A percentile compares a stretch with the other conserved stretches of the same genome.
These are phyloP conservation scores for Phytophthora macrochlamydospora DNA, from an alignment of 352 stramenopile genomes.

Conservation along the genomic window DNA sequence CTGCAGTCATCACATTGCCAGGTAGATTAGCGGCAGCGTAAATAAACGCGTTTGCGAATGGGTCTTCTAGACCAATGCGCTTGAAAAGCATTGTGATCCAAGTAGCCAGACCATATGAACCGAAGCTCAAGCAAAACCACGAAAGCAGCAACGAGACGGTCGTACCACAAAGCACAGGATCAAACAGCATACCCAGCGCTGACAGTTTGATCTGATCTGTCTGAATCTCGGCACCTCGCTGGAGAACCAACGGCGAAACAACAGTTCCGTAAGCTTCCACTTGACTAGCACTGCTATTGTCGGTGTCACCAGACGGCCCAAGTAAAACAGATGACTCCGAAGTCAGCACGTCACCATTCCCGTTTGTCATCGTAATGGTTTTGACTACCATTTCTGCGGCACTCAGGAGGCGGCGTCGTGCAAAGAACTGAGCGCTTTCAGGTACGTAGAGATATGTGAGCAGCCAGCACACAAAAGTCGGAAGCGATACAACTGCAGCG, in stretches of 20 bases:
- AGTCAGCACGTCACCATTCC: constrained; percentile 1
- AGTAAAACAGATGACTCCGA: constrained; percentile 21
- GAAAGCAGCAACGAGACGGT: constrained; percentile 67
- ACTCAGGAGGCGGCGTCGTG: constrained; percentile 50
- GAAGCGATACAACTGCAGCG: constrained; percentile 70
- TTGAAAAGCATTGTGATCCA: constrained; percentile 96
- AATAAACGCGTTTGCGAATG: constrained; percentile 93
- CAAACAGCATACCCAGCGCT: constrained; percentile 51
- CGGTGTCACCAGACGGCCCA: background rate
- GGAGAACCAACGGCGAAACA: background rate
- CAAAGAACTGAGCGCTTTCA: constrained; percentile 82
- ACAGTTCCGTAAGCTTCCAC: constrained; percentile 13
- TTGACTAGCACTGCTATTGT: background rate
- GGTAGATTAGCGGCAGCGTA: constrained; percentile 92
- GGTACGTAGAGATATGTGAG: constrained; percentile 79
- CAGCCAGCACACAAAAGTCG: constrained; percentile 66
- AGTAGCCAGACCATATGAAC: constrained; percentile 91
- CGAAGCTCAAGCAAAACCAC: constrained; percentile 81
- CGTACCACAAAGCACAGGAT: constrained; percentile 62
- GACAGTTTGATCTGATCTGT: constrained; percentile 24
- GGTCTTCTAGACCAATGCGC: constrained; percentile 85
- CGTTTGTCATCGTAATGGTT: constrained; percentile 55
- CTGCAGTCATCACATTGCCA: constrained; percentile 86
- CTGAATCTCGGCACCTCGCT: constrained; percentile 13
- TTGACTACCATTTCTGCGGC: constrained; percentile 67